These are phyloP conservation scores for Trichocladium uniseriatum DNA, from an alignment of 495 filamentous ascomycete species.

Conservation along the genomic window DNA sequence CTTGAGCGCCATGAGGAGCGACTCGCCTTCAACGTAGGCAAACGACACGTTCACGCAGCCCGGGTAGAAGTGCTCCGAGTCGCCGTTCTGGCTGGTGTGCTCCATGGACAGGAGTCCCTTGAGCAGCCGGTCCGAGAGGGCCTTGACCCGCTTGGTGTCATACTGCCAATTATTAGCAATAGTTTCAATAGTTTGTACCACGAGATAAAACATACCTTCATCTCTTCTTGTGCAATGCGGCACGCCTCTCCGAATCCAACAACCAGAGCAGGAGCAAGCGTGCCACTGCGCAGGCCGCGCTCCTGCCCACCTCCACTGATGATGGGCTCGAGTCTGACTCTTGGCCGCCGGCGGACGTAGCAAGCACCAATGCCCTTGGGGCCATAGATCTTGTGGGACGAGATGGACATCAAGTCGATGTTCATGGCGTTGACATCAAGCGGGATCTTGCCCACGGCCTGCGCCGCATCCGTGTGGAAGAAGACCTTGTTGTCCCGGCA, in stretches of 20 bases:
- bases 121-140: conserved; percentile 72
- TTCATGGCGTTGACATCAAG: conserved; percentile 95
- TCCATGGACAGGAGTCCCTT: conserved; percentile 78
- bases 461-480: conserved; percentile 97
- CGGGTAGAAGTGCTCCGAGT: conserved; percentile 74
- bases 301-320: conserved; percentile 96
- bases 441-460: conserved; percentile 95
- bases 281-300: conserved; percentile 86
- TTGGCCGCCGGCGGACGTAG: conserved; percentile 82
- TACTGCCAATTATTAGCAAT: conserved; percentile 61
- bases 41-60: conserved; percentile 98
- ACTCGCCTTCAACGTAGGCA: conserved; percentile 96
- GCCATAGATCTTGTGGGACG: conserved; percentile 98
- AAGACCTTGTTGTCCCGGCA: conserved; percentile 89
- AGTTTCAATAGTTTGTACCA: conserved; percentile 27
- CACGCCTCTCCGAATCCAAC: conserved; percentile 96
- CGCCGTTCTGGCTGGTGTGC: conserved; percentile 86
- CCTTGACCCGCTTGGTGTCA: conserved; percentile 72
- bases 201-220: conserved; percentile 59
- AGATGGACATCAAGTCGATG: conserved; percentile 96
- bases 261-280: conserved; percentile 76
- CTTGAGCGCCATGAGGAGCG: conserved; percentile 94
- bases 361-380: conserved; percentile 96
- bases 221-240: conserved; percentile 78
- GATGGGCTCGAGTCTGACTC: conserved; percentile 89